Percentiles rank a stretch among this genome's conserved stretches.
Conservation (phyloP, 2,329 filamentous ascomycete species). For the Colletotrichum sp. region DNA sequence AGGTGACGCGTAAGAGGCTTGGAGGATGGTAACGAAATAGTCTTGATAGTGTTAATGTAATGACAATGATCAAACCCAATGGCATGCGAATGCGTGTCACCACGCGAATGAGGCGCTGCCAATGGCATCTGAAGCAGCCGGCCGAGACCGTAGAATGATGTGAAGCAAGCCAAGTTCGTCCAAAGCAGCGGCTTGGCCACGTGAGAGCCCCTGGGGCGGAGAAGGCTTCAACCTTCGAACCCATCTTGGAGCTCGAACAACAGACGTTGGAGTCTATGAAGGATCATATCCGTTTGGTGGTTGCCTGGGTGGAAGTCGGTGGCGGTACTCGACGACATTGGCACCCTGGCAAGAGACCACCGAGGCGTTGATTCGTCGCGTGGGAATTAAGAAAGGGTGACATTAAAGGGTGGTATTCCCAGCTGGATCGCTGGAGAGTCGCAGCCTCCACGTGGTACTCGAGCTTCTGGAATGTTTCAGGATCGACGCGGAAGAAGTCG, state of each 20-base stretch:
- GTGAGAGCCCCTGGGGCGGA: neutral
- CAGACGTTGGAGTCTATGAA: neutral
- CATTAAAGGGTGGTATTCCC: neutral
- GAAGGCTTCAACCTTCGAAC: neutral
- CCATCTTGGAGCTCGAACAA: neutral
- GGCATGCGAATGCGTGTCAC: neutral
- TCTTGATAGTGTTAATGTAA: slow-evolving; percentile 1
- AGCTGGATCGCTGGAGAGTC: neutral
- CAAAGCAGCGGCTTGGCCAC: neutral
- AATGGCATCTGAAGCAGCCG: neutral
- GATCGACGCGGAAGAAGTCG: neutral
- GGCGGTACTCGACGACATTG: neutral
- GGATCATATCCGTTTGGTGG: neutral
- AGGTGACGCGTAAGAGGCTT: slow-evolving; percentile 20
- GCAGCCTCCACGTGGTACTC: neutral
- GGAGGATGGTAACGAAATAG: neutral
- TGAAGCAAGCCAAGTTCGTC: neutral
- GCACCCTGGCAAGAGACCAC: neutral
- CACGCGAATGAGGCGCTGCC: neutral
- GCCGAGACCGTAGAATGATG: neutral
- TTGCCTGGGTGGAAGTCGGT: neutral
- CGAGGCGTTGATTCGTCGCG: neutral
- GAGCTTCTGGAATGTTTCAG: slow-evolving; percentile 18
- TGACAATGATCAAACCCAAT: neutral
- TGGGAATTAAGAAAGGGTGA: neutral